phyloP scores from a whole-genome alignment of 495 filamentous ascomycete genomes.

The Pyrenula aspistea region DNA sequence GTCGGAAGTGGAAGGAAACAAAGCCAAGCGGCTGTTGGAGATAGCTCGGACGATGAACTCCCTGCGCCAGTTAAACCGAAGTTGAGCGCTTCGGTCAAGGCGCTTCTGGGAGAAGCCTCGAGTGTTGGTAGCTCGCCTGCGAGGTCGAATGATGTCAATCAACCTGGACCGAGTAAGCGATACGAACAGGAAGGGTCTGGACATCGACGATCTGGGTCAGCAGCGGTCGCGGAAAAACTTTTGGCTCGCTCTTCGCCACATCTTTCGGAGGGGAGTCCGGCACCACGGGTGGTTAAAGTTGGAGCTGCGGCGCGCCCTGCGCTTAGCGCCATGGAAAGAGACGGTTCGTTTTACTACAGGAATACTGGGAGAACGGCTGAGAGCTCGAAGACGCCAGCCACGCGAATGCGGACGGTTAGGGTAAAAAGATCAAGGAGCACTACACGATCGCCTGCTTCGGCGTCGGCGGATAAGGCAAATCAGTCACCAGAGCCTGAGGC shows the following conservation, averaged over 20 bases:
- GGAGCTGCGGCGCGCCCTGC: slow-evolving; percentile 28
- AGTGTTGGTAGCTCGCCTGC: slow-evolving; percentile 36
- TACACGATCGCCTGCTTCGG: slow-evolving; percentile 25
- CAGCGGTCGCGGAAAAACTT: slow-evolving; percentile 22
- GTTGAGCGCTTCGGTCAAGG: slow-evolving; percentile 69
- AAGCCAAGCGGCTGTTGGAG: slow-evolving; percentile 27
- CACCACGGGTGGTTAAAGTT: slow-evolving; percentile 46
- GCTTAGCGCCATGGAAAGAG: slow-evolving; percentile 22
- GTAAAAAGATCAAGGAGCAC: slow-evolving; percentile 33
- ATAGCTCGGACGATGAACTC: slow-evolving; percentile 68
- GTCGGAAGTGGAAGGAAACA: slow-evolving; percentile 1
- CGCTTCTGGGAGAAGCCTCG: slow-evolving; percentile 53
- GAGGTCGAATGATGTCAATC: slow-evolving; percentile 26
- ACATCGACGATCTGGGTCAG: slow-evolving; percentile 10
- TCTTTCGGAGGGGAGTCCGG: slow-evolving; percentile 29
- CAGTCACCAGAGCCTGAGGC: slow-evolving; percentile 19
- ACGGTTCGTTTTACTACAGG: slow-evolving; percentile 20
- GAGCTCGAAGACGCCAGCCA: slow-evolving; percentile 53
- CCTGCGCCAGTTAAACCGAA: slow-evolving; percentile 60
- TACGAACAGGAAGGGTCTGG: slow-evolving; percentile 3
- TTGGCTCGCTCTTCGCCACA: slow-evolving; percentile 27
- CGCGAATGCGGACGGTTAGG: slow-evolving; percentile 49
- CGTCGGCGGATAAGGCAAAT: slow-evolving; percentile 23
- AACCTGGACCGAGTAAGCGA: slow-evolving; percentile 12
- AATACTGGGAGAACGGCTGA: slow-evolving; percentile 19